Base-by-base conservation (phyloP, 2,329 filamentous ascomycete genomes). In the Helminthosporium solani region DNA sequence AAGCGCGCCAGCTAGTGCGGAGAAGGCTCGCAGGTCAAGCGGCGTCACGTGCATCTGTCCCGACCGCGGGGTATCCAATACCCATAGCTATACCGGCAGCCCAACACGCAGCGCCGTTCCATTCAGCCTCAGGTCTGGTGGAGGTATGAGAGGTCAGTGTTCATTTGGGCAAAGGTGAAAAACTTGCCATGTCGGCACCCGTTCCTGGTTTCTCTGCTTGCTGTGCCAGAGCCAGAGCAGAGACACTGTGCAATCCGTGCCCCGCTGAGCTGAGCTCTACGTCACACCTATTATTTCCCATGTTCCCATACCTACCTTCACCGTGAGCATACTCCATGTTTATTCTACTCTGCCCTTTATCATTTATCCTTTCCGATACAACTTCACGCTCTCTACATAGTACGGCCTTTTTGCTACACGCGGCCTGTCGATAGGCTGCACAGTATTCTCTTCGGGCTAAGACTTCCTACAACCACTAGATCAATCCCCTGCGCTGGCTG, bases 201-300 rank as follows among this genome's bases (percentile, higher is more conserved):
- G 28, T 21, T 43, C 19, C 14, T n/a, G 18, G 23, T 20, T 20
- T 20, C 28, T 21, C 16, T 21, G 16, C 31, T 20, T 42, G 19
- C 30, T 19, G 31, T 15, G 30, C 33, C 20, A 30, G 40, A 31
- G 40, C 40, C 28, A 40, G 39, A n/a, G n/a, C 31, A 19, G 12
- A 12, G 12, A 12, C 12, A 14, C 28, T 14, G 28, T 31, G 28
- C 40, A 37, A 41, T 30, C 33, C 27, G 39, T 20, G 19, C 40
- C 43, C 28, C 43, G 27, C 25, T 37, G 47, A 16, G 27, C 35
- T 33, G 35, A 51, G 50, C 28, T 12, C 56, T 54, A 62, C 59
- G 59, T 62, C 59, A 62, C 57, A 47, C 33, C 42, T 49, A 52
- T 43, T 49, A 52, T 49, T 56, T 42, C n/a, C 7, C 16, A 31